phyloP scores from a whole-genome alignment of 495 filamentous ascomycete genomes.

The Aspergillus funiculosus region DNA sequence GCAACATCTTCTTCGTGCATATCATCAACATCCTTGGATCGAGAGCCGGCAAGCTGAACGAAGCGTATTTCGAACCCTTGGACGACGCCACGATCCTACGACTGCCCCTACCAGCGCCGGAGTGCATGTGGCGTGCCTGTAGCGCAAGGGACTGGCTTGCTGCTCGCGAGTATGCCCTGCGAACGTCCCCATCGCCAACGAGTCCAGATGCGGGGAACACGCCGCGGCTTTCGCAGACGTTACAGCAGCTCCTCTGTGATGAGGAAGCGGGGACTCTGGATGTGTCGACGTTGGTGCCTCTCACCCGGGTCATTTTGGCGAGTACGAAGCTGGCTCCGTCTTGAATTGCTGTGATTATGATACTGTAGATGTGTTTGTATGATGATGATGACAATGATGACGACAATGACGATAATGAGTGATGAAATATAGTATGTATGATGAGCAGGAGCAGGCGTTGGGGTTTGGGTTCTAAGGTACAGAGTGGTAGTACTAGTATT shows the following conservation, averaged over 20 bases:
- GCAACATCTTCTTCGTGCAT: constrained; percentile 19
- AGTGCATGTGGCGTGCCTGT: constrained; percentile 18
- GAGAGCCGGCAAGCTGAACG: constrained; percentile 5
- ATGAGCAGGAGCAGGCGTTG: no score
- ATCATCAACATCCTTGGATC: constrained; percentile 16
- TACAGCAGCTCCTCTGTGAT: constrained; percentile 6
- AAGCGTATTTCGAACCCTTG: constrained; percentile 15
- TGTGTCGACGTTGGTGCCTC: constrained; percentile 8
- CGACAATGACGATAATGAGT: no score
- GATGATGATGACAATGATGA: no score
- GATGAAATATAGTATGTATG: no score
- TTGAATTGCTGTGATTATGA: no score
- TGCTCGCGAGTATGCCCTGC: constrained; percentile 9
- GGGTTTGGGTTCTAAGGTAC: no score
- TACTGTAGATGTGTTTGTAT: no score
- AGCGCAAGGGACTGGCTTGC: constrained; percentile 15
- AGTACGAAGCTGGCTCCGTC: constrained; percentile 5
- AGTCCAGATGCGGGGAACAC: not conserved
- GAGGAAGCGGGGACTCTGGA: constrained; percentile 7
- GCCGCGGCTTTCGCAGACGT: constrained; percentile 6
- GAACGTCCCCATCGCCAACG: not conserved
- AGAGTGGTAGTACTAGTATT: no score
- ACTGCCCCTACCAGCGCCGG: constrained; percentile 16
- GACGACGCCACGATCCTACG: constrained; percentile 9
- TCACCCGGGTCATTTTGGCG: constrained; percentile 16